phyloP scores from a whole-genome alignment of 306 rosid species.

The Medicago arabica region DNA sequence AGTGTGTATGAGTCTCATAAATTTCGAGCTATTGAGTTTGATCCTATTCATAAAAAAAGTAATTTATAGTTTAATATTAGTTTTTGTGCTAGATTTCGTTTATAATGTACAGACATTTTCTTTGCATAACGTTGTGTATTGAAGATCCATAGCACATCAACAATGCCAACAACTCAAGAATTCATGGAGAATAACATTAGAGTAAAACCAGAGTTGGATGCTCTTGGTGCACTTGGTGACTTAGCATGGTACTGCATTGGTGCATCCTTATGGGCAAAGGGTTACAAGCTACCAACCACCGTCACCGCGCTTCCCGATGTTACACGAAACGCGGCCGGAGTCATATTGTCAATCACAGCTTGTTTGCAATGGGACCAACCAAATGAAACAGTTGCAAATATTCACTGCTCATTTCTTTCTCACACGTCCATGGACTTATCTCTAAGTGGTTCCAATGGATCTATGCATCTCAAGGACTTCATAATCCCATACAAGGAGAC shows the following conservation, averaged over 20 bases:
- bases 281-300: slow-evolving; percentile 60
- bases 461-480: slow-evolving; percentile 63
- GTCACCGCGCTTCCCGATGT: slow-evolving; percentile 63
- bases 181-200: slow-evolving; percentile 67
- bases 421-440: slow-evolving; percentile 69
- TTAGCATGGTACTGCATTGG: slow-evolving; percentile 80
- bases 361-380: slow-evolving; percentile 67
- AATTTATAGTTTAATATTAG: no score
- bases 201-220: slow-evolving; percentile 69
- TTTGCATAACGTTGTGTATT: slow-evolving; percentile 9
- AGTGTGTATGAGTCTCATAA: no score
- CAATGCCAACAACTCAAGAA: slow-evolving; percentile 46
- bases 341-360: slow-evolving; percentile 67
- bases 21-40: no score
- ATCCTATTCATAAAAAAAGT: no score
- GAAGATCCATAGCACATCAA: slow-evolving; percentile 77
- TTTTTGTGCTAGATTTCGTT: background rate
- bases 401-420: slow-evolving; percentile 76
- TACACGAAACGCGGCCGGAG: slow-evolving; percentile 55
- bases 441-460: slow-evolving; percentile 60
- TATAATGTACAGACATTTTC: background rate
- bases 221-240: slow-evolving; percentile 80
- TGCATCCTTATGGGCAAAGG: slow-evolving; percentile 76
- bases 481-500: slow-evolving; percentile 67
- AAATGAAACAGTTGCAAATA: slow-evolving; percentile 52